Evolutionary conservation across 352 stramenopile genomes (phyloP).

Genomic region (Phytopythium helicoides): DNA sequence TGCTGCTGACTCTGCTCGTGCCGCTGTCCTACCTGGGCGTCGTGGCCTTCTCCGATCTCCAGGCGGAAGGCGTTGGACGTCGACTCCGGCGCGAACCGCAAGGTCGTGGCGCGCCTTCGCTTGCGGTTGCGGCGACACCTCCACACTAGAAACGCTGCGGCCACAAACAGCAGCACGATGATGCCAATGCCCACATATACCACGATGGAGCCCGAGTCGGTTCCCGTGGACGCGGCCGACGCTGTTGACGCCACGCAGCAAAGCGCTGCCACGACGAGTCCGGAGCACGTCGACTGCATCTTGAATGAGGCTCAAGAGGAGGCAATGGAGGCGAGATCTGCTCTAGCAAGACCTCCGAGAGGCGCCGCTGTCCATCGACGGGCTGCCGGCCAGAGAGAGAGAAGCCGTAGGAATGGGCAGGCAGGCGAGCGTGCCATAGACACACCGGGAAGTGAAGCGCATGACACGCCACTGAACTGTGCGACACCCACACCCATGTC

Average conservation of each 20-base stretch:
- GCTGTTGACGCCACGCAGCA: neutral
- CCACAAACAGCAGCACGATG: slow-evolving; percentile 45
- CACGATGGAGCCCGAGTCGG: slow-evolving; percentile 33
- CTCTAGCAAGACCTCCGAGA: no score
- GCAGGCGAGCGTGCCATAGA: neutral
- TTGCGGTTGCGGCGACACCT: slow-evolving; percentile 38
- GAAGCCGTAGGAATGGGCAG: neutral
- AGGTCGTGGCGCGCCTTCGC: slow-evolving; percentile 7
- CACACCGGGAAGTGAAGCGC: neutral
- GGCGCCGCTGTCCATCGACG: neutral
- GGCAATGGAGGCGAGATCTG: no score
- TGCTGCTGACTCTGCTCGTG: neutral
- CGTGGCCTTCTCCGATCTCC: neutral
- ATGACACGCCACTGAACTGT: no score
- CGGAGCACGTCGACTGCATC: neutral
- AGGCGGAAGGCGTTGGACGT: neutral
- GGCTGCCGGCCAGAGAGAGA: neutral
- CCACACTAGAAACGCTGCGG: slow-evolving; percentile 50
- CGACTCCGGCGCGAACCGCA: slow-evolving; percentile 11
- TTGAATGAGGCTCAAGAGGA: neutral
- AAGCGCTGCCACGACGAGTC: neutral
- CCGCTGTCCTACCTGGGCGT: neutral
- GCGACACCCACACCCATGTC: no score
- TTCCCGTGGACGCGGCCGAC: slow-evolving; percentile 10
- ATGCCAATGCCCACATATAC: slow-evolving; percentile 60